These are phyloP conservation scores for Logfia minima DNA, from an alignment of 129 eudicot species.

Conservation along the genomic window DNA sequence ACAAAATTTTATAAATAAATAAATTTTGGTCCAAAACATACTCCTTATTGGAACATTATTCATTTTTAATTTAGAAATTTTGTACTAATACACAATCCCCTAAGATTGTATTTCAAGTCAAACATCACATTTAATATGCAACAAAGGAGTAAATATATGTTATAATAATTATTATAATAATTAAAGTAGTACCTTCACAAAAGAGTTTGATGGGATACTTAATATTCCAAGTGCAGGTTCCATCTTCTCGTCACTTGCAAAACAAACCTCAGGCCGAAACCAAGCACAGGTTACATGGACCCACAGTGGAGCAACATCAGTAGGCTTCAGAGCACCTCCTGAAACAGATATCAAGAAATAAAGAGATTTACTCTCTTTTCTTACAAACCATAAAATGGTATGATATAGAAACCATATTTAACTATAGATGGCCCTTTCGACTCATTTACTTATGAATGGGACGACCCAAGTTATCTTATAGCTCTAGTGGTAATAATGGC, in stretches of 20 bases:
- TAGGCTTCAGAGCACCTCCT: slow-evolving; percentile 97
- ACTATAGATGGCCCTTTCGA: background rate
- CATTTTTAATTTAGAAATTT: background rate
- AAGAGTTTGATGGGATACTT: slow-evolving; percentile 87
- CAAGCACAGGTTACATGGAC: slow-evolving; percentile 98
- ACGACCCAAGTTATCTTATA: too few relatives aligned
- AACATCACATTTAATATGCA: background rate
- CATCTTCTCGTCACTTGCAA: slow-evolving; percentile 90
- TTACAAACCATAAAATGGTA: background rate
- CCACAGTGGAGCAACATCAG: slow-evolving; percentile 91
- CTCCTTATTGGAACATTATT: background rate
- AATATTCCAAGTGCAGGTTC: slow-evolving; percentile 98
- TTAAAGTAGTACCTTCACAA: slow-evolving; percentile 67
- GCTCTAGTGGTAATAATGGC: too few relatives aligned
- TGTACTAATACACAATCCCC: background rate
- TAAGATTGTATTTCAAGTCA: background rate
- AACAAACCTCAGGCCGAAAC: slow-evolving; percentile 95
- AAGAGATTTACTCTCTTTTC: background rate
- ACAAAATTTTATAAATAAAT: background rate
- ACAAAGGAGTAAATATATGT: background rate
- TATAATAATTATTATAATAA: background rate
- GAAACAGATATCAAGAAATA: slow-evolving; percentile 17
- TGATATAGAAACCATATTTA: background rate
- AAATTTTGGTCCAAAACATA: background rate
- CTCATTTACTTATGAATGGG: too few relatives aligned